Conservation (phyloP, 306 rosid species). For the Gynostemma pentaphyllum region DNA sequence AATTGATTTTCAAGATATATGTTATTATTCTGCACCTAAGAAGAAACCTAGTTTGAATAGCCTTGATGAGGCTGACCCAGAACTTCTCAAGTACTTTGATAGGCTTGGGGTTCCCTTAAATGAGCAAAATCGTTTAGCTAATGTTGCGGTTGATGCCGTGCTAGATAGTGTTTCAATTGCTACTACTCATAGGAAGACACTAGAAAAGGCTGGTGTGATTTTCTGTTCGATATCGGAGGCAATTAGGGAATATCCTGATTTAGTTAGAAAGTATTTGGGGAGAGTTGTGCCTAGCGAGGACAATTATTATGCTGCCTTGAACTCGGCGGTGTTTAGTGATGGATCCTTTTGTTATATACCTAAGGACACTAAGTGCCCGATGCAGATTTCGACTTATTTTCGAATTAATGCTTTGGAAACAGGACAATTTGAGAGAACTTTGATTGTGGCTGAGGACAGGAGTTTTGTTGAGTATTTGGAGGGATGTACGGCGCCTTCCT, state of each 20-base stretch:
- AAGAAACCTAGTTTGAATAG: constrained; percentile 45
- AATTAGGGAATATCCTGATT: constrained; percentile 63
- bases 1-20: constrained; percentile 55
- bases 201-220: constrained; percentile 71
- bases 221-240: constrained; percentile 90
- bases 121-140: constrained; percentile 71
- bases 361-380: constrained; percentile 65
- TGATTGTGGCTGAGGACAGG: constrained; percentile 81
- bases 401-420: constrained; percentile 79
- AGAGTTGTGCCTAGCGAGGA: constrained; percentile 76
- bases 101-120: constrained; percentile 64
- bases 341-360: constrained; percentile 86
- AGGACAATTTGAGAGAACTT: constrained; percentile 88
- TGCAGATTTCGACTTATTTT: constrained; percentile 85
- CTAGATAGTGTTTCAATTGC: constrained; percentile 85
- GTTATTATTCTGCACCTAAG: constrained; percentile 80
- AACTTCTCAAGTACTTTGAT: constrained; percentile 61
- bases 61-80: constrained; percentile 81
- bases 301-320: constrained; percentile 69
- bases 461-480: constrained; percentile 88
- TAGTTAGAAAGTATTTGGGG: constrained; percentile 56
- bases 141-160: constrained; percentile 82
- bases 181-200: constrained; percentile 68
- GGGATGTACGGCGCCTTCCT: constrained; percentile 91
- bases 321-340: constrained; percentile 80